These are phyloP conservation scores for Nemania bipapillata DNA, from an alignment of 2,329 filamentous ascomycete species.

Conservation along the genomic window DNA sequence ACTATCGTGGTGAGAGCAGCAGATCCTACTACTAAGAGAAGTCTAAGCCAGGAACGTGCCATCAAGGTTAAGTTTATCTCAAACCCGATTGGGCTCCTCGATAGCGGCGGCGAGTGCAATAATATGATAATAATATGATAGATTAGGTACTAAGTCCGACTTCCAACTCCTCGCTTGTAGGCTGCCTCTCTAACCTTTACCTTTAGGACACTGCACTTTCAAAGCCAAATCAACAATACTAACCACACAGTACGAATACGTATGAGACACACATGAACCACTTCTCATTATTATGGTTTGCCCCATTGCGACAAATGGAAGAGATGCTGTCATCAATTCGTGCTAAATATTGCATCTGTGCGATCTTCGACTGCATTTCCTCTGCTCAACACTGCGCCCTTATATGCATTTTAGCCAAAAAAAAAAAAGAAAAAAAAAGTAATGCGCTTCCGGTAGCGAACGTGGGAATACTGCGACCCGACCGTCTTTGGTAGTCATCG, in stretches of 20 bases:
- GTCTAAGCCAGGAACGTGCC: not conserved
- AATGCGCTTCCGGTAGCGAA: not conserved
- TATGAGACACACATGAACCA: not conserved
- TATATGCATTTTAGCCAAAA: no score
- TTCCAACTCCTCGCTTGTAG: not conserved
- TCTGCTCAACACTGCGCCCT: no score
- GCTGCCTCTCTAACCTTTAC: not conserved
- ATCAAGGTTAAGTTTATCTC: not conserved
- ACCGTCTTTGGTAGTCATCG: not conserved
- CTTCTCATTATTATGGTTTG: not conserved
- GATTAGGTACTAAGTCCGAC: not conserved
- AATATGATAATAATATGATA: no score
- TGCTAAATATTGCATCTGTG: no score
- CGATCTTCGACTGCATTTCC: no score
- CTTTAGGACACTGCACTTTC: not conserved
- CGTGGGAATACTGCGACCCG: no score
- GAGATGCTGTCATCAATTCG: not conserved
- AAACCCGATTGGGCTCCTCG: not conserved
- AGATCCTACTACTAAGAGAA: conserved; percentile 50
- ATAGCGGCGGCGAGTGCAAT: not conserved
- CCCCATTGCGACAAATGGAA: not conserved
- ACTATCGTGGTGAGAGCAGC: conserved; percentile 47
- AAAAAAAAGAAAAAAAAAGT: no score
- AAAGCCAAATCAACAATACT: not conserved
- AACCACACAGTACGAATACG: not conserved